These are phyloP conservation scores for Penicillium macrosclerotiorum DNA, from an alignment of 495 filamentous ascomycete genomes.

Conservation along the genomic window DNA sequence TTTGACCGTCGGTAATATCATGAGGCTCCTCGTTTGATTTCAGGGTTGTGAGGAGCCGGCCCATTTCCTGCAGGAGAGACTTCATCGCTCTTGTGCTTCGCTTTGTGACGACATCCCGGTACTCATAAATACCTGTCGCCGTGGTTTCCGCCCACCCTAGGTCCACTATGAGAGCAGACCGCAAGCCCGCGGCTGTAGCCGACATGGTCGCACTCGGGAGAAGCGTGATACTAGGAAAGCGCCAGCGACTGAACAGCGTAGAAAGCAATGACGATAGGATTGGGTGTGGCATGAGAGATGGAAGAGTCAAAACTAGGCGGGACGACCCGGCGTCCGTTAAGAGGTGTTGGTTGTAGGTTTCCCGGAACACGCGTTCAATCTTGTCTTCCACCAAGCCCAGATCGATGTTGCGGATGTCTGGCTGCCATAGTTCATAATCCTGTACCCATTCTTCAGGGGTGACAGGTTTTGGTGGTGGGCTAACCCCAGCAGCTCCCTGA, in stretches of 20 bases:
- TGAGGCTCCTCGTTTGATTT: constrained; percentile 15
- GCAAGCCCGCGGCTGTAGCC: constrained; percentile 74
- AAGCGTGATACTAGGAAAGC: constrained; percentile 77
- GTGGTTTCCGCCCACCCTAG: constrained; percentile 89
- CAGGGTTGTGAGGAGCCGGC: constrained; percentile 54
- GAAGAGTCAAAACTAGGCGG: constrained; percentile 70
- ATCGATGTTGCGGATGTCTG: constrained; percentile 69
- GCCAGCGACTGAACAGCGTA: constrained; percentile 75
- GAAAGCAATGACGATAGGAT: constrained; percentile 72
- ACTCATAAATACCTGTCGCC: constrained; percentile 82
- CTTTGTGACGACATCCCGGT: constrained; percentile 67
- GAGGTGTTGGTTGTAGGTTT: constrained; percentile 82
- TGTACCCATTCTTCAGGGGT: constrained; percentile 63
- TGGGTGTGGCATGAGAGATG: constrained; percentile 74
- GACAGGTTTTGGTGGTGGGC: constrained; percentile 23
- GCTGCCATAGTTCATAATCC: constrained; percentile 77
- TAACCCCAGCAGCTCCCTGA: constrained; percentile 19
- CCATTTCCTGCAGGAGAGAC: constrained; percentile 64
- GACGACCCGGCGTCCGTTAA: constrained; percentile 72
- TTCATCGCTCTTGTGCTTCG: constrained; percentile 74
- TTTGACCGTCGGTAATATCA: constrained; percentile 16
- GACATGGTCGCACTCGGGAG: constrained; percentile 70
- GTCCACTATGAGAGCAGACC: constrained; percentile 79
- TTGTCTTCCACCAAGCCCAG: constrained; percentile 82
- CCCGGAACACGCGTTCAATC: constrained; percentile 77